phyloP scores from a whole-genome alignment of 768 basidiomycete genomes.

The Amanita rimosa region DNA sequence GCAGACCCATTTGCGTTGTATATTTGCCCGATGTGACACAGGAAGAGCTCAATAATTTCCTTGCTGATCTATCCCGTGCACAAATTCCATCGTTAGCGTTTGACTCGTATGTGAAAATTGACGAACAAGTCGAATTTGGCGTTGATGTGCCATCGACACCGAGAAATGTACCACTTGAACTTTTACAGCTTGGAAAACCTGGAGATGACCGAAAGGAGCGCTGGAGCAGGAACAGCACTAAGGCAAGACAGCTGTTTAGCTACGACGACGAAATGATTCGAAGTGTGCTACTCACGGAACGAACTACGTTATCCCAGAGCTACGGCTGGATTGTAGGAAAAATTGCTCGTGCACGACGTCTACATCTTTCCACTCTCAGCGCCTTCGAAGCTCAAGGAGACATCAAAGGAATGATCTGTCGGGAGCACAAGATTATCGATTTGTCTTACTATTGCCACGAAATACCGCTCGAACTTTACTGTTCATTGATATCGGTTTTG shows the following conservation, averaged over 20 bases:
- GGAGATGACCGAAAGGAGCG: slow-evolving; percentile 28
- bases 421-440: slow-evolving; percentile 43
- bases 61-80: slow-evolving; percentile 38
- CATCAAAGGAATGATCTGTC: slow-evolving; percentile 38
- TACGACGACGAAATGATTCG: slow-evolving; percentile 43
- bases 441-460: slow-evolving; percentile 53
- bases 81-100: slow-evolving; percentile 23
- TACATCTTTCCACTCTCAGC: slow-evolving; percentile 46
- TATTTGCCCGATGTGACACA: slow-evolving; percentile 52
- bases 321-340: slow-evolving; percentile 70
- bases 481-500: slow-evolving; percentile 48
- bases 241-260: slow-evolving; percentile 41
- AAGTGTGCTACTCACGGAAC: slow-evolving; percentile 57
- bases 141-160: slow-evolving; percentile 21
- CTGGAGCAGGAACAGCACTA: slow-evolving; percentile 31
- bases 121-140: slow-evolving; percentile 46
- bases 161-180: slow-evolving; percentile 27
- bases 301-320: slow-evolving; percentile 55
- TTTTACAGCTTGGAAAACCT: slow-evolving; percentile 35
- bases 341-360: slow-evolving; percentile 46
- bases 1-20: slow-evolving; percentile 46
- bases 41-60: slow-evolving; percentile 43
- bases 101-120: slow-evolving; percentile 35
- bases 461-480: slow-evolving; percentile 54
- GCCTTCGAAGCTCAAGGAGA: slow-evolving; percentile 29